These are phyloP conservation scores for Collariella sp. DNA, from an alignment of 495 filamentous ascomycete genomes.

Conservation along the genomic window DNA sequence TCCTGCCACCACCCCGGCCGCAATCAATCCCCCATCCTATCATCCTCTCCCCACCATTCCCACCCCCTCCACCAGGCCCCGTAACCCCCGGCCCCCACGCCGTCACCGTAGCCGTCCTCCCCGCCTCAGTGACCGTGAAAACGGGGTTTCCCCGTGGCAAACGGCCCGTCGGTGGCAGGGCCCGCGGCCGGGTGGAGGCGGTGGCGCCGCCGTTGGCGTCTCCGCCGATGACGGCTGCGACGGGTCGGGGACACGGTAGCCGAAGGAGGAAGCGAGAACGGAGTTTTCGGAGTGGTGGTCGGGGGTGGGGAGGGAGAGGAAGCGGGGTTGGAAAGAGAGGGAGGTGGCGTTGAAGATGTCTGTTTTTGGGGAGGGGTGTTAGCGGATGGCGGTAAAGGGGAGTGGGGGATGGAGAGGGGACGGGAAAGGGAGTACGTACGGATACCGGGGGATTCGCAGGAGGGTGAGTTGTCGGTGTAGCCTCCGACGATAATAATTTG, in stretches of 20 bases:
- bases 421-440: constrained; percentile 26
- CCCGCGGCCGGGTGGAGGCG: constrained; percentile 54
- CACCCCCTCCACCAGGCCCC: neutral
- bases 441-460: constrained; percentile 60
- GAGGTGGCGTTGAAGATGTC: constrained; percentile 53
- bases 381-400: too few relatives aligned
- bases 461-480: constrained; percentile 51
- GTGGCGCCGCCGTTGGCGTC: constrained; percentile 53
- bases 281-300: constrained; percentile 33
- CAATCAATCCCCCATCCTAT: constrained; percentile 41
- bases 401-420: neutral
- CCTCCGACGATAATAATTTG: constrained; percentile 68
- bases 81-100: constrained; percentile 22
- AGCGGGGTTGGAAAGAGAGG: constrained; percentile 52
- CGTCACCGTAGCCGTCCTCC: constrained; percentile 48
- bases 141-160: constrained; percentile 58
- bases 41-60: neutral
- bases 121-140: constrained; percentile 55
- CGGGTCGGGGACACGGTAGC: constrained; percentile 55
- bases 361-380: neutral
- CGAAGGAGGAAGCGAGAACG: constrained; percentile 49
- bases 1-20: constrained; percentile 55
- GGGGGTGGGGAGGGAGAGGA: constrained; percentile 39
- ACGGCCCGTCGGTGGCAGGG: constrained; percentile 54
- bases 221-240: constrained; percentile 58